Base-by-base conservation (phyloP, 371 early-diverging fungal genomes). In the Mycotypha africana region DNA sequence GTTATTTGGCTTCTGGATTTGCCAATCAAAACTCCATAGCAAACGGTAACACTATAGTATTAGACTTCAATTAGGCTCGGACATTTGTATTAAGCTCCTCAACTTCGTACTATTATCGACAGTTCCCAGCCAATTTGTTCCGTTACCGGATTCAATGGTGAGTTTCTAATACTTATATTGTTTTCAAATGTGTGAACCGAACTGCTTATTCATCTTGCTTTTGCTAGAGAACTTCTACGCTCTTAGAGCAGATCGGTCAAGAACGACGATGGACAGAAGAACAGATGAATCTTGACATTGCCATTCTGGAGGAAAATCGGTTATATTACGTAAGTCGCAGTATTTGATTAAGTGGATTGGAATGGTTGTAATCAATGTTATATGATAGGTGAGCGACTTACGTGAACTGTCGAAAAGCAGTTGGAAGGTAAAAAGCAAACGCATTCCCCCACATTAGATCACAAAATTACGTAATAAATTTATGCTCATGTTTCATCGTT, bases 211-310 rank as follows among this genome's bases (percentile, higher is more conserved):
- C 30, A 28, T 24, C 19, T 16, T 17, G 36, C n/a, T 37, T 36
- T 28, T 8, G 9, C 7, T 34, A 81, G 82, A 69, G 78, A 68
- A 67, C 72, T 14, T 78, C 80, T 1, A 79, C 79, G 2, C 38
- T 83, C n/a, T 42, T 83, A 46, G 79, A 81, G 41, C 81, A 76
- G 45, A 76, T 83, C 28, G 79, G 81, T 32, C 47, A 68, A 38
- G 83, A 80, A 45, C 64, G 74, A 19, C 74, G 74, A 14, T 83
- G 83, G 83, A 67, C 70, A 10, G 56, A 69, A 31, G 62, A 71
- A n/a, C 77, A 83, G 56, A 65, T 83, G 12, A 64, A 74, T 16
- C 54, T 49, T 24, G 83, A 82, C 40, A 64, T 76, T 33, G 53
- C 57, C 16, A 57, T 76, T 23, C 45, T 82, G 44, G 75, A 75